Base-by-base conservation (phyloP, 2,329 filamentous ascomycete species). In the Coniochaeta sp. region DNA sequence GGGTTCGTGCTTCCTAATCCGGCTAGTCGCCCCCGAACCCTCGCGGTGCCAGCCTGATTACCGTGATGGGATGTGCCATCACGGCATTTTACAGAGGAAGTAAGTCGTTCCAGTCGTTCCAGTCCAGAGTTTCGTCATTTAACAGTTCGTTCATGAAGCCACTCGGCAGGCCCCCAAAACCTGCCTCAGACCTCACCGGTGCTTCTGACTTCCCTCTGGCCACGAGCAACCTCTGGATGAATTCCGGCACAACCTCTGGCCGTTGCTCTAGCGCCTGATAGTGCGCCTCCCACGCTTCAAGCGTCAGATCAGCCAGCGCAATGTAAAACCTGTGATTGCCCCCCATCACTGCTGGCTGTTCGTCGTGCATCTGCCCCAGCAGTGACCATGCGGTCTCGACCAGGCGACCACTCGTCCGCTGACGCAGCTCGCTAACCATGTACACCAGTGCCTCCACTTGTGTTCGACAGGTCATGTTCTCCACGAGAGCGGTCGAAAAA, bases 381-480 rank as follows among this genome's bases (percentile, higher is more conserved):
- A 57, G n/a, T 22, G 28, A 7, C 54, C 54, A 57, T 19, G 54
- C 54, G 11, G 24, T 57, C 54, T 57, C 54, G 24, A 34, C 54
- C 9, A 57, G 34, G 31, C 8, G 54, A 36, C 54, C 54, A 11
- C 24, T 57, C 28, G 54, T 34, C 7, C 16, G 54, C 28, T 19
- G 54, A 17, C 28, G 24, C 17, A 57, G 54, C 34, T 57, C 52
- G 22, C 47, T 55, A 66, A 64, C 55, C 59, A 73, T 73, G 69
- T 67, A 70, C 65, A 64, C 60, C 62, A 67, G 63, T 63, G 61
- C 66, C 52, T 60, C 59, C 24, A 71, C 54, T 36, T 36, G 28
- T 6, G 54, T 57, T 6, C 54, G 54, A 19, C 54, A 57, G 3
- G 54, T 34, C 54, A 57, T 57, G 54, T 57, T 31, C 8, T 57